These are phyloP conservation scores for Oenanthe javanica DNA, from an alignment of 140 eudicot genomes.

Conservation along the genomic window DNA sequence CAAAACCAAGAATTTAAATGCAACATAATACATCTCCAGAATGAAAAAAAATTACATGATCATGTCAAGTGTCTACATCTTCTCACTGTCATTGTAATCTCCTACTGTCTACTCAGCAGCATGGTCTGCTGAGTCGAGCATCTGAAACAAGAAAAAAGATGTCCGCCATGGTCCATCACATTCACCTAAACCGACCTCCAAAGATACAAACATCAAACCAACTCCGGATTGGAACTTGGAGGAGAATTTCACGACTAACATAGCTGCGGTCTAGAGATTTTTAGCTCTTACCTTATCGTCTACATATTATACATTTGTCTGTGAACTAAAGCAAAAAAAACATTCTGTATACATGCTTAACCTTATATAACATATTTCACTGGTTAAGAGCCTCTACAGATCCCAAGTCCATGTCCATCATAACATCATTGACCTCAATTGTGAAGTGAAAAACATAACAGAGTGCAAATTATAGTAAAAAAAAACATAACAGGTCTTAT, in stretches of 20 bases:
- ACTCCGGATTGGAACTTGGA: too few relatives aligned
- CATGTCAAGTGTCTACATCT: too few relatives aligned
- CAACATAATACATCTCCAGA: background rate
- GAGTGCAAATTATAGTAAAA: background rate
- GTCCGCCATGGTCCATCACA: background rate
- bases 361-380: background rate
- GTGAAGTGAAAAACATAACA: background rate
- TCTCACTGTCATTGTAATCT: background rate
- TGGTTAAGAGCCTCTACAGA: background rate
- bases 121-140: background rate
- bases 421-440: background rate
- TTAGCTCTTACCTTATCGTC: background rate
- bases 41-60: too few relatives aligned
- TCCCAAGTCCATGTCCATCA: background rate
- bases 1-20: too few relatives aligned
- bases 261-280: background rate
- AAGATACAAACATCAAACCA: too few relatives aligned
- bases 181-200: background rate
- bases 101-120: background rate
- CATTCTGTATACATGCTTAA: background rate
- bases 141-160: slow-evolving; percentile 2
- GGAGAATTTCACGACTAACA: background rate
- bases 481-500: background rate
- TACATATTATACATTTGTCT: background rate
- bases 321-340: background rate